phyloP scores from a whole-genome alignment of 2,329 filamentous ascomycete genomes.

The Aquanectria penicillioides region DNA sequence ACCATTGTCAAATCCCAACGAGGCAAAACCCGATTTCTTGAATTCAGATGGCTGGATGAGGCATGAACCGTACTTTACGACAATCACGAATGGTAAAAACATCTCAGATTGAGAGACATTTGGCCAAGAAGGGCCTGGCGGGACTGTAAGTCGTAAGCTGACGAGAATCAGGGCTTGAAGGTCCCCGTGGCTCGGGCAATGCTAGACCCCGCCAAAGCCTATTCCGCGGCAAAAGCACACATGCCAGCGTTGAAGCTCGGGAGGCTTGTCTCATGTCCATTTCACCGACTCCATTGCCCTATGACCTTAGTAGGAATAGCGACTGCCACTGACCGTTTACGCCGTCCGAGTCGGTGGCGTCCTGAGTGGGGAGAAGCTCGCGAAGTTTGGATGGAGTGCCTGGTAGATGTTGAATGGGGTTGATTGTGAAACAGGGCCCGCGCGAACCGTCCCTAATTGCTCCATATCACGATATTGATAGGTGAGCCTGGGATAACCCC shows the following conservation, averaged over 20 bases:
- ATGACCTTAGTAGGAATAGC: background rate
- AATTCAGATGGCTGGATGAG: background rate
- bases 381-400: conserved; percentile 5
- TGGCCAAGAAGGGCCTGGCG: background rate
- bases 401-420: conserved; percentile 10
- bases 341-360: conserved; percentile 26
- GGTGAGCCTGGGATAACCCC: background rate
- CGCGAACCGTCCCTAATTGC: conserved; percentile 2
- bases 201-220: background rate
- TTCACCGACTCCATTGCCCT: background rate
- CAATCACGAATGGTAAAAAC: background rate
- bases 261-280: background rate
- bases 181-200: background rate
- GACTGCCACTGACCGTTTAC: conserved; percentile 6
- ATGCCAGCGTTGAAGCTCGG: background rate
- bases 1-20: background rate
- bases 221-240: background rate
- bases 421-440: conserved; percentile 28
- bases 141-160: background rate
- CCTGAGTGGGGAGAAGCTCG: conserved; percentile 5
- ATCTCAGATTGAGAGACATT: conserved; percentile 11
- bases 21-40: background rate
- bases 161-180: background rate
- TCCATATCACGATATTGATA: background rate
- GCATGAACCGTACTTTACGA: background rate